Percentiles rank a stretch among this genome's conserved stretches.
phyloP scores from a whole-genome alignment of 108 stramenopile species.

The Cyclotella distinguenda region DNA sequence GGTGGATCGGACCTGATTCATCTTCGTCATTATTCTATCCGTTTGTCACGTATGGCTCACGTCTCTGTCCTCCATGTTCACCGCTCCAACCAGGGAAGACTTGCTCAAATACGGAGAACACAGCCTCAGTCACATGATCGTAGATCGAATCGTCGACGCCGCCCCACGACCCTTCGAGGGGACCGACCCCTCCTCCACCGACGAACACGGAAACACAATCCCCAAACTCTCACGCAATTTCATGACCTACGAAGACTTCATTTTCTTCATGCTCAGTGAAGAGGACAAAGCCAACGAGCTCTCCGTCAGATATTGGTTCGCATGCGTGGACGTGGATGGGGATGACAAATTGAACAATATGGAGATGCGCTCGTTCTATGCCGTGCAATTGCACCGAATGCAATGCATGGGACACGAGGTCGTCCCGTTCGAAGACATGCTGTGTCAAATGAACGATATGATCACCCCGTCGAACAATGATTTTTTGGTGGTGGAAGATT shows the following conservation, averaged over 20 bases:
- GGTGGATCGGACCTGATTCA: no score
- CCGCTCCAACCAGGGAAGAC: no score
- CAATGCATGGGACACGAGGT: slow-evolving; percentile 97
- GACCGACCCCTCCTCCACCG: slow-evolving; percentile 19
- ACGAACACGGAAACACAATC: slow-evolving; percentile 41
- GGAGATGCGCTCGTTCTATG: slow-evolving; percentile 96
- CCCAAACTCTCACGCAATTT: slow-evolving; percentile 53
- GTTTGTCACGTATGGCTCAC: no score
- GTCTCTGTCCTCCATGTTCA: no score
- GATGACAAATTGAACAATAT: slow-evolving; percentile 92
- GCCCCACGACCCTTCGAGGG: slow-evolving; percentile 83
- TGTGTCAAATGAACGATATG: slow-evolving; percentile 99
- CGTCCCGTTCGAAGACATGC: slow-evolving; percentile 94
- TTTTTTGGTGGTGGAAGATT: slow-evolving; percentile 78
- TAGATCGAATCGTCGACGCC: slow-evolving; percentile 95
- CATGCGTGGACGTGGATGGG: slow-evolving; percentile 94
- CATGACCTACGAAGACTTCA: slow-evolving; percentile 95
- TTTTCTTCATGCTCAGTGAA: slow-evolving; percentile 97
- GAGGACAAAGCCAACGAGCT: slow-evolving; percentile 96
- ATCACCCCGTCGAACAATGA: slow-evolving; percentile 76
- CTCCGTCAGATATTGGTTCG: slow-evolving; percentile 96
- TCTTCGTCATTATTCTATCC: no score
- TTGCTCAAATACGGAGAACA: slow-evolving; percentile 96
- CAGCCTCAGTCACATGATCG: slow-evolving; percentile 90
- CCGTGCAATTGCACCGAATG: slow-evolving; percentile 91